Percentiles rank a stretch among this genome's conserved stretches.
Evolutionary conservation across 768 basidiomycete species (phyloP).

Genomic region (Hypsizygus marmoreus): DNA sequence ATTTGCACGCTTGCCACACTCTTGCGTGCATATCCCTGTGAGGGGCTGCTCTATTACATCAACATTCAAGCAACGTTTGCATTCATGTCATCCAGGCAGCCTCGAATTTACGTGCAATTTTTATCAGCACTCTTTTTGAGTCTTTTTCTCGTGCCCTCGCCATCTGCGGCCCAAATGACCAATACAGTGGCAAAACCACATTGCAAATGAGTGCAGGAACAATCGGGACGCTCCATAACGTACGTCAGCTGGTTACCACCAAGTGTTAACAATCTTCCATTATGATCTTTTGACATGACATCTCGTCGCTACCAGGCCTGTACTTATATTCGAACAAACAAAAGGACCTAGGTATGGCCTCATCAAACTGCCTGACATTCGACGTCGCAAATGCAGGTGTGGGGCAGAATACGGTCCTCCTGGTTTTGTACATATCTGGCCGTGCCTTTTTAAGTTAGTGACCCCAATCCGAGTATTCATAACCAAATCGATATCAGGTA

Average conservation of each 20-base stretch:
- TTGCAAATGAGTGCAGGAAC: too few relatives aligned
- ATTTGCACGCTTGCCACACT: constrained; percentile 1
- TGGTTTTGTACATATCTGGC: constrained; percentile 11
- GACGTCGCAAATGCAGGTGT: constrained; percentile 7
- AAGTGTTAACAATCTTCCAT: constrained; percentile 20
- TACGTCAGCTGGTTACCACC: constrained; percentile 15
- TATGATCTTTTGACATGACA: constrained; percentile 19
- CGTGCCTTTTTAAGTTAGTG: constrained; percentile 2
- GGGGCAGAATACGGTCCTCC: constrained; percentile 14
- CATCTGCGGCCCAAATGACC: too few relatives aligned
- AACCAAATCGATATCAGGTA: not conserved
- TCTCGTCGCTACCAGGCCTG: constrained; percentile 7
- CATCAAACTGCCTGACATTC: constrained; percentile 12
- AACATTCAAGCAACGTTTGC: constrained; percentile 11
- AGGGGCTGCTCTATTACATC: constrained; percentile 9
- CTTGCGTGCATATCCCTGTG: too few relatives aligned
- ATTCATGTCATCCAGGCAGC: constrained; percentile 4
- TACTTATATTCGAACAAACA: constrained; percentile 4
- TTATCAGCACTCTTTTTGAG: too few relatives aligned
- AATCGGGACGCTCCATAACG: too few relatives aligned
- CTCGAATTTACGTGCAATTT: not conserved
- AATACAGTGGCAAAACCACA: too few relatives aligned
- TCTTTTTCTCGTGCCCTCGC: too few relatives aligned
- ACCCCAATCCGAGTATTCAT: constrained; percentile 2
- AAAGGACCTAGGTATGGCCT: constrained; percentile 3